phyloP scores from a whole-genome alignment of 2,329 filamentous ascomycete genomes.

The Botrytis elliptica region DNA sequence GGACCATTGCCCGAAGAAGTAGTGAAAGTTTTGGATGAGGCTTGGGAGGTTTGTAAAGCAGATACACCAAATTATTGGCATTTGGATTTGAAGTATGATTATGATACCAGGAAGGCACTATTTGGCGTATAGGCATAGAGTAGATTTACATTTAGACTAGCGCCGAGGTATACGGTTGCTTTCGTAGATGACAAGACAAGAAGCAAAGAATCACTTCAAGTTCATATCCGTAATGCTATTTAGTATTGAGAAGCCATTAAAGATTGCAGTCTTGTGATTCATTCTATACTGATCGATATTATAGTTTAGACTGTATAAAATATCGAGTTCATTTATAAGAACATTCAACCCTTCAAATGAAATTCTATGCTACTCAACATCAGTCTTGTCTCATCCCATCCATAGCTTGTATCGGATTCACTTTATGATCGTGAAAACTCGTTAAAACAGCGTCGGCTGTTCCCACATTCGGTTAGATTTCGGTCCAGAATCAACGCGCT shows the following conservation, averaged over 20 bases:
- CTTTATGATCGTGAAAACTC: background rate
- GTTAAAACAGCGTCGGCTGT: background rate
- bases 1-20: constrained; percentile 65
- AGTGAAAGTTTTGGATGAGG: constrained; percentile 60
- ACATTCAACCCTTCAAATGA: background rate
- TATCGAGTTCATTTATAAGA: background rate
- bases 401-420: background rate
- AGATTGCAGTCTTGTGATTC: background rate
- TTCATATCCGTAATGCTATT: background rate
- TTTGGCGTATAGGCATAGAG: constrained; percentile 23
- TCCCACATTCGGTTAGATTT: background rate
- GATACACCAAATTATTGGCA: constrained; percentile 40
- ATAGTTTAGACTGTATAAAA: background rate
- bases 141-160: background rate
- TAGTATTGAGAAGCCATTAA: background rate
- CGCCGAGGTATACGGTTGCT: background rate
- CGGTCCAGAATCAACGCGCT: constrained; percentile 3
- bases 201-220: background rate
- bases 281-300: background rate
- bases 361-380: background rate
- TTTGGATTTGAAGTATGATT: constrained; percentile 36
- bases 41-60: constrained; percentile 60
- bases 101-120: constrained; percentile 34
- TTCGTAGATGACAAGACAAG: background rate
- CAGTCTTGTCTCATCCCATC: background rate